These are phyloP conservation scores for Malus domestica DNA, from an alignment of 306 rosid genomes.

Conservation along the genomic window DNA sequence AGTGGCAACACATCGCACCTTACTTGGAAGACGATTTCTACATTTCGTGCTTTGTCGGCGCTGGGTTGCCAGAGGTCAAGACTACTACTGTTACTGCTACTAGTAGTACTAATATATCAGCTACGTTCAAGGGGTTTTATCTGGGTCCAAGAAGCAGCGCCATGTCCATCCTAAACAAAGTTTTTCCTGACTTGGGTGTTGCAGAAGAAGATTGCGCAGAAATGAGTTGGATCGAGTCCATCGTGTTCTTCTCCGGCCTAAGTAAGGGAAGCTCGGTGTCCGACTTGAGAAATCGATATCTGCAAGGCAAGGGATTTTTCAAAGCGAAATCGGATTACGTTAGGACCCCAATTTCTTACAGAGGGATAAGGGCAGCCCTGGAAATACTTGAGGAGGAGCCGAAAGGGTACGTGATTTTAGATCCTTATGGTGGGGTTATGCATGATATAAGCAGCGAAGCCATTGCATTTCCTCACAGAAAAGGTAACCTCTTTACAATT, in stretches of 20 bases:
- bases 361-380: slow-evolving; percentile 38
- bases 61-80: slow-evolving; percentile 45
- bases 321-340: slow-evolving; percentile 76
- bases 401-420: slow-evolving; percentile 48
- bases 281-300: slow-evolving; percentile 44
- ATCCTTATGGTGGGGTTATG: slow-evolving; percentile 59
- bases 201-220: slow-evolving; percentile 44
- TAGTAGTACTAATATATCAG: slow-evolving; percentile 26
- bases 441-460: slow-evolving; percentile 43
- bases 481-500: slow-evolving; percentile 54
- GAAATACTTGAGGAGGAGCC: slow-evolving; percentile 50
- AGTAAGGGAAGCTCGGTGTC: slow-evolving; percentile 27
- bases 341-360: slow-evolving; percentile 25
- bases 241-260: slow-evolving; percentile 56
- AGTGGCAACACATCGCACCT: slow-evolving; percentile 72
- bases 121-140: slow-evolving; percentile 48
- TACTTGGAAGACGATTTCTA: slow-evolving; percentile 44
- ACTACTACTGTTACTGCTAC: slow-evolving; percentile 3
- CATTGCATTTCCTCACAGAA: slow-evolving; percentile 72
- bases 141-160: slow-evolving; percentile 35
- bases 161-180: slow-evolving; percentile 19
- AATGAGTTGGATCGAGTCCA: slow-evolving; percentile 76
- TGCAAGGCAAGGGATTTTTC: slow-evolving; percentile 40
- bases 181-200: slow-evolving; percentile 43
- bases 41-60: slow-evolving; percentile 59